Percentiles rank a stretch among this genome's conserved stretches.
phyloP scores from a whole-genome alignment of 306 rosid genomes.

The Lathyrus oleraceus region DNA sequence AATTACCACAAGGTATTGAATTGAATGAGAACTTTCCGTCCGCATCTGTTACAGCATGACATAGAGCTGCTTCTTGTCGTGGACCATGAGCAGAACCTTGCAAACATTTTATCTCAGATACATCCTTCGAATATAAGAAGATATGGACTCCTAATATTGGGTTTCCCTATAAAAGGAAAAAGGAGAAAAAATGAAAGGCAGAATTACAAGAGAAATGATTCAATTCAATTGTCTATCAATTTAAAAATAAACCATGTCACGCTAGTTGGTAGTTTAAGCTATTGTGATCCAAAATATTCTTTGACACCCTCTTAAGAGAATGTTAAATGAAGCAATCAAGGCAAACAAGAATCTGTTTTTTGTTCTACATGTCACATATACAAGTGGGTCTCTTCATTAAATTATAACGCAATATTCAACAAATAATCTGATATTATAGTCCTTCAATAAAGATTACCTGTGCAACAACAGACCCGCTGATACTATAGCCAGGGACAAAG shows the following conservation, averaged over 20 bases:
- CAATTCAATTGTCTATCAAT: background rate
- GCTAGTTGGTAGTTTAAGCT: slow-evolving; percentile 16
- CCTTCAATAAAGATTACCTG: slow-evolving; percentile 66
- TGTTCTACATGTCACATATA: slow-evolving; percentile 6
- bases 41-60: slow-evolving; percentile 88
- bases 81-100: slow-evolving; percentile 79
- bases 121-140: slow-evolving; percentile 82
- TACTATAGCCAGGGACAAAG: slow-evolving; percentile 81
- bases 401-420: slow-evolving; percentile 10
- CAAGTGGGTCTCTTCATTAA: slow-evolving; percentile 11
- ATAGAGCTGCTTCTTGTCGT: slow-evolving; percentile 63
- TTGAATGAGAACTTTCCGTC: slow-evolving; percentile 76
- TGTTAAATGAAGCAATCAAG: slow-evolving; percentile 21
- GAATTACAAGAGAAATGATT: slow-evolving; percentile 26
- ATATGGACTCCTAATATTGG: slow-evolving; percentile 93
- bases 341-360: slow-evolving; percentile 35
- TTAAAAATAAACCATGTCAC: slow-evolving; percentile 18
- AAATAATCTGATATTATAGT: slow-evolving; percentile 12
- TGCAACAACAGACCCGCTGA: slow-evolving; percentile 85
- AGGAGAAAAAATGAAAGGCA: slow-evolving; percentile 15
- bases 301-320: slow-evolving; percentile 11
- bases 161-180: slow-evolving; percentile 67
- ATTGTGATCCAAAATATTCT: slow-evolving; percentile 30
- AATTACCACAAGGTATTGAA: slow-evolving; percentile 91
- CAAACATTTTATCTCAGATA: slow-evolving; percentile 79